Percentiles rank a stretch among this genome's conserved stretches.
phyloP scores from a whole-genome alignment of 176 grass and related monocot species.

The Triticum monococcum region DNA sequence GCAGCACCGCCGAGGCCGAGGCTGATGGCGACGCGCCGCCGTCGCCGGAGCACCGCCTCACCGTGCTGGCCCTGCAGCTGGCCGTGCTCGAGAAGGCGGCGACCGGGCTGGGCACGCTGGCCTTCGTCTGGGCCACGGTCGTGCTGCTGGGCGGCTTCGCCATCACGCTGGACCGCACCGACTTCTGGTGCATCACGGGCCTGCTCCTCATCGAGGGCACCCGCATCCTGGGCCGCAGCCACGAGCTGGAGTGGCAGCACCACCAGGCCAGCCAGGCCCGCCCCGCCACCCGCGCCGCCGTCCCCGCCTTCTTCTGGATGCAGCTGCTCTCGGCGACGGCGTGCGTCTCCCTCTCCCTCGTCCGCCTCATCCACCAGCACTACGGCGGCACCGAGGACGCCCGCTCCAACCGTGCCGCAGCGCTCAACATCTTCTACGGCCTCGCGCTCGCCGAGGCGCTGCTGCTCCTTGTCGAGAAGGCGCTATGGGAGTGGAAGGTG shows the following conservation, averaged over 20 bases:
- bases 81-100: conserved; percentile 75
- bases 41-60: conserved; percentile 56
- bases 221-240: conserved; percentile 60
- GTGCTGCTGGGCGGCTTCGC: conserved; percentile 77
- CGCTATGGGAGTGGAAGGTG: conserved; percentile 59
- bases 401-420: conserved; percentile 29
- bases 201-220: conserved; percentile 51
- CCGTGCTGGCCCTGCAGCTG: conserved; percentile 59
- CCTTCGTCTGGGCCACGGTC: conserved; percentile 75
- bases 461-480: conserved; percentile 59
- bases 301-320: conserved; percentile 54
- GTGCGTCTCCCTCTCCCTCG: conserved; percentile 50
- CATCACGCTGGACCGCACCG: conserved; percentile 42
- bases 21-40: neutral
- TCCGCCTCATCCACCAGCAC: conserved; percentile 52
- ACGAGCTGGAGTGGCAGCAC: conserved; percentile 84
- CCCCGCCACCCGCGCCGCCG: conserved; percentile 39
- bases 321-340: conserved; percentile 51
- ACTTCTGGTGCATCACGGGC: conserved; percentile 60
- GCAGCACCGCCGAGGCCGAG: neutral
- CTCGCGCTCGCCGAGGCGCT: conserved; percentile 60
- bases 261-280: conserved; percentile 28
- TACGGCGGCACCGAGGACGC: conserved; percentile 37
- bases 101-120: conserved; percentile 63
- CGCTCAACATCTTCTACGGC: conserved; percentile 61